Evolutionary conservation across 2,329 filamentous ascomycete species (phyloP).

Genomic region (Colletotrichum neosansevieriae): DNA sequence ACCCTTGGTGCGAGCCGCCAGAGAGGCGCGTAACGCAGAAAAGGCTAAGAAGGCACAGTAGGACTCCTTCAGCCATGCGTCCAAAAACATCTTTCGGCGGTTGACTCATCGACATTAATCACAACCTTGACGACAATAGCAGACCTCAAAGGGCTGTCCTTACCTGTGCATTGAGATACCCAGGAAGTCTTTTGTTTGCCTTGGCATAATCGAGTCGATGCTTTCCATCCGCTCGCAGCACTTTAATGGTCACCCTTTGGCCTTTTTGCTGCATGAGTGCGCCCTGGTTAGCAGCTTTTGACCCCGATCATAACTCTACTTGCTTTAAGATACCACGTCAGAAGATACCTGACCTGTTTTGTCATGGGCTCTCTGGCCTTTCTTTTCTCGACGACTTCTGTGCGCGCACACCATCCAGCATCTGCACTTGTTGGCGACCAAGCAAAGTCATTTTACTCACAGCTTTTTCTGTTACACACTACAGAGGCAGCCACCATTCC

Average conservation of each 20-base stretch:
- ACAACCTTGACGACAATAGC: conserved; percentile 38
- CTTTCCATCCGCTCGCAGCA: conserved; percentile 18
- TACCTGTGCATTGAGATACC: conserved; percentile 38
- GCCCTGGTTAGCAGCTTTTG: conserved; percentile 32
- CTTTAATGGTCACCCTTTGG: not conserved
- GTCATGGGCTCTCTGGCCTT: conserved; percentile 32
- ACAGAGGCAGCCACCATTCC: conserved; percentile 32
- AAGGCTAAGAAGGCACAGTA: conserved; percentile 75
- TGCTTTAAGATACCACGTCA: conserved; percentile 40
- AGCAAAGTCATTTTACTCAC: conserved; percentile 26
- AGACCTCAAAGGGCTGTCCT: conserved; percentile 30
- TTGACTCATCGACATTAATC: conserved; percentile 38
- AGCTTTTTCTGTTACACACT: conserved; percentile 28
- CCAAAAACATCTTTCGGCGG: conserved; percentile 36
- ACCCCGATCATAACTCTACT: conserved; percentile 36
- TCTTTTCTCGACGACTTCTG: conserved; percentile 32
- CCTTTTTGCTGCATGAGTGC: not conserved
- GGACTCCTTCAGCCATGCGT: conserved; percentile 29
- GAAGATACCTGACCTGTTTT: conserved; percentile 24
- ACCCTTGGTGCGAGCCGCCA: conserved; percentile 86
- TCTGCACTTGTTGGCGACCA: conserved; percentile 31
- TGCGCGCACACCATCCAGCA: conserved; percentile 27
- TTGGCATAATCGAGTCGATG: conserved; percentile 23
- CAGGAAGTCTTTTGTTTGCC: conserved; percentile 34
- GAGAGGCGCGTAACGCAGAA: conserved; percentile 87